phyloP scores from a whole-genome alignment of 2,329 filamentous ascomycete species.

The Metarhizium guizhouense region DNA sequence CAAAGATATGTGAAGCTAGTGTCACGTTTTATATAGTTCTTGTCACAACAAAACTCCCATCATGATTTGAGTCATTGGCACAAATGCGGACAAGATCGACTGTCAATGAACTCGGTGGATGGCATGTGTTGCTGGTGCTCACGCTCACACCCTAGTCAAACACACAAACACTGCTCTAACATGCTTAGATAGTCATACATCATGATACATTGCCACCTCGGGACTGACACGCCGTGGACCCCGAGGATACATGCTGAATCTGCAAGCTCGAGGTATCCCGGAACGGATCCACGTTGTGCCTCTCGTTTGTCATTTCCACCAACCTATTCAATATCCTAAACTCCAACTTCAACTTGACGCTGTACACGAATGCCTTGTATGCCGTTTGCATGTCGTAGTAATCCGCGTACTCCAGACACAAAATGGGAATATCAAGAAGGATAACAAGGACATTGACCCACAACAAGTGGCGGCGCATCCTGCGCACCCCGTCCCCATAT shows the following conservation, averaged over 20 bases:
- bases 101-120: too few species aligned
- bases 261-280: not conserved
- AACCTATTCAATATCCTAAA: slow-evolving; percentile 24
- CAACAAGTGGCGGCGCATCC: slow-evolving; percentile 25
- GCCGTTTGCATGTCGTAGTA: slow-evolving; percentile 20
- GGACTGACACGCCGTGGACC: not conserved
- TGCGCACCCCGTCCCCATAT: slow-evolving; percentile 14
- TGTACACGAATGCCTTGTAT: slow-evolving; percentile 22
- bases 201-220: not conserved
- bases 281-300: not conserved
- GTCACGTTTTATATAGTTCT: too few species aligned
- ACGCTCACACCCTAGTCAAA: too few species aligned
- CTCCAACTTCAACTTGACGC: slow-evolving; percentile 24
- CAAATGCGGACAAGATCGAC: too few species aligned
- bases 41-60: too few species aligned
- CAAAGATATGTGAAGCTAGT: too few species aligned
- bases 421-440: slow-evolving; percentile 28
- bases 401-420: slow-evolving; percentile 19
- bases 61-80: too few species aligned
- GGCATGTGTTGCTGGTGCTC: too few species aligned
- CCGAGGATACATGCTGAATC: not conserved
- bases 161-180: too few species aligned
- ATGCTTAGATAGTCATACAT: not conserved
- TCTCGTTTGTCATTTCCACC: slow-evolving; percentile 14
- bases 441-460: slow-evolving; percentile 32